Evolutionary conservation across 2,329 filamentous ascomycete genomes (phyloP).

Genomic region (Pseudogymnoascus sp.): DNA sequence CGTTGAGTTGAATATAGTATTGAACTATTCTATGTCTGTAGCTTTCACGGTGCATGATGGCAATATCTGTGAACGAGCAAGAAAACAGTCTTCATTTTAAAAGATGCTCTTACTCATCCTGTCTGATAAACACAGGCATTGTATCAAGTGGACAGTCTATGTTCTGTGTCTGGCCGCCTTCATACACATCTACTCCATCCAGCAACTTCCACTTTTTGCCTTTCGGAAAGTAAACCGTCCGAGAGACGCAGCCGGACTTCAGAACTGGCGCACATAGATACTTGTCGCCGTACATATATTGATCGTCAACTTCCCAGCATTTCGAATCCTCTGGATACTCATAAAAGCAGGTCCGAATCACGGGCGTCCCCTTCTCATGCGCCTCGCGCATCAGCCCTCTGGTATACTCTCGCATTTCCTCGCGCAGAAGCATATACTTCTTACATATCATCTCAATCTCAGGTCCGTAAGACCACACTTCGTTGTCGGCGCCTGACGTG

Average conservation of each 20-base stretch:
- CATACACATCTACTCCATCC: conserved; percentile 28
- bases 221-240: conserved; percentile 47
- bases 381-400: conserved; percentile 52
- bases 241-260: conserved; percentile 37
- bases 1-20: conserved; percentile 34
- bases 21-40: neutral
- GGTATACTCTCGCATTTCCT: conserved; percentile 52
- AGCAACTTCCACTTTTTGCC: conserved; percentile 39
- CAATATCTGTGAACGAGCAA: neutral
- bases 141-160: conserved; percentile 38
- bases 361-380: conserved; percentile 51
- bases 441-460: conserved; percentile 54
- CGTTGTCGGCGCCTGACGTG: conserved; percentile 46
- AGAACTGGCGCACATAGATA: conserved; percentile 55
- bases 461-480: conserved; percentile 61
- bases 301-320: conserved; percentile 51
- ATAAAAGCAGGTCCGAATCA: conserved; percentile 59
- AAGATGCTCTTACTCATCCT: neutral
- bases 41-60: neutral
- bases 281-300: conserved; percentile 58
- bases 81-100: neutral
- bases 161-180: conserved; percentile 36
- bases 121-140: conserved; percentile 40
- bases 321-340: conserved; percentile 51
- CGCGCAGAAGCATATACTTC: conserved; percentile 52